Conservation (phyloP, 2,329 filamentous ascomycete species). For the Zasmidium cellare region DNA sequence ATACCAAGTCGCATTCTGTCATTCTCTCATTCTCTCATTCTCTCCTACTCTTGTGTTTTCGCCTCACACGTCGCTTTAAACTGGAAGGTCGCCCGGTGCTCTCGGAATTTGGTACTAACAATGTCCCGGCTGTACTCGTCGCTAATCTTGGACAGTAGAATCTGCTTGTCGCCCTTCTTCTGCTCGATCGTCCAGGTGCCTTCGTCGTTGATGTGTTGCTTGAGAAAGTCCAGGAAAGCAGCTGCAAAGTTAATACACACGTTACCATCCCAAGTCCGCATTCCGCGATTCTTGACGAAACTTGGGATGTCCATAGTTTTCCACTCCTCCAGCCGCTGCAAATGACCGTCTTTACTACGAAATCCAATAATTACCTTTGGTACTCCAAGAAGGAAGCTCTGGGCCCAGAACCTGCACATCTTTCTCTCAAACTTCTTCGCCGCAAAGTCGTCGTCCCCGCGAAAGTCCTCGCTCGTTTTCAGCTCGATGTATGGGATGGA, state of each 20-base stretch:
- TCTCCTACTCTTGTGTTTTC: background rate
- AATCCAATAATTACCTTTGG: constrained; percentile 91
- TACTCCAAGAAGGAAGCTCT: constrained; percentile 90
- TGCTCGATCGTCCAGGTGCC: constrained; percentile 82
- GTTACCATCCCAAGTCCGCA: constrained; percentile 82
- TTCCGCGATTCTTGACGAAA: constrained; percentile 66
- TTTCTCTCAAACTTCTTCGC: constrained; percentile 81
- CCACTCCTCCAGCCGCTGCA: constrained; percentile 73
- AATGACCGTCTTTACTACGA: constrained; percentile 69
- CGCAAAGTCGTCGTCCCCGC: constrained; percentile 60
- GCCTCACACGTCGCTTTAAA: background rate
- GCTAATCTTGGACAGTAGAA: constrained; percentile 71
- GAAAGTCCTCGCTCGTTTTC: constrained; percentile 66
- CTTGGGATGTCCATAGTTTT: constrained; percentile 77
- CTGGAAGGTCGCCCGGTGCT: constrained; percentile 14
- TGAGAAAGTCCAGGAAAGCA: constrained; percentile 62
- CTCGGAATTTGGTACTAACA: constrained; percentile 10
- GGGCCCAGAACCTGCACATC: constrained; percentile 88
- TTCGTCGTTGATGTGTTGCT: constrained; percentile 54
- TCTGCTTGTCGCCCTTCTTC: constrained; percentile 58
- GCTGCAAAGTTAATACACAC: constrained; percentile 89
- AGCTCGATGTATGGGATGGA: constrained; percentile 91
- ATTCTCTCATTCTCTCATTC: too few species aligned
- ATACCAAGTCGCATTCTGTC: too few species aligned
- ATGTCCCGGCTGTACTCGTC: constrained; percentile 19